A percentile compares a stretch with the other conserved stretches of the same genome.
phyloP scores from a whole-genome alignment of 331 rosid species.

The Quercus tomentella region DNA sequence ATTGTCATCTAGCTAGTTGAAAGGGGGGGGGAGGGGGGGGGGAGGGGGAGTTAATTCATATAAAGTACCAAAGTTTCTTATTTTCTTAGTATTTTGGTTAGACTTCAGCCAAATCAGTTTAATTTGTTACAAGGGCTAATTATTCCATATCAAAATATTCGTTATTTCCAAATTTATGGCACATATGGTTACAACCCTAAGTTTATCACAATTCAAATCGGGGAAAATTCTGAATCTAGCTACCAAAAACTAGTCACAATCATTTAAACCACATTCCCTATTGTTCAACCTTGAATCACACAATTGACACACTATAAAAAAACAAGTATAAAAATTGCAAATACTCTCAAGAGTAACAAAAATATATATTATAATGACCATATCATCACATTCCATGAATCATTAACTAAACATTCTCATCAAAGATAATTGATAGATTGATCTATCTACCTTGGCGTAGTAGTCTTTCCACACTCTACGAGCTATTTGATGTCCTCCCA shows the following conservation, averaged over 20 bases:
- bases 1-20: not conserved
- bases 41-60: not conserved
- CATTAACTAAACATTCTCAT: conserved; percentile 6
- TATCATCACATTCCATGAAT: conserved; percentile 83
- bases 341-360: not conserved
- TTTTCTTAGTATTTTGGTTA: not conserved
- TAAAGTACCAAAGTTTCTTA: not conserved
- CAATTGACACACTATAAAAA: not conserved
- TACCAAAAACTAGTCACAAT: no score
- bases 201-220: not conserved
- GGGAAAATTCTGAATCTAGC: not conserved
- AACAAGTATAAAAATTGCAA: not conserved
- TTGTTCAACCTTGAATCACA: not conserved
- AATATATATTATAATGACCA: conserved; percentile 30
- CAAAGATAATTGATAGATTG: no score
- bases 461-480: no score
- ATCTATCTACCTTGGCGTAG: no score
- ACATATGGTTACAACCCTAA: not conserved
- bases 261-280: not conserved
- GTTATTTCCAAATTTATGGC: not conserved
- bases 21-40: not conserved
- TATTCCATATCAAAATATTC: not conserved
- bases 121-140: not conserved
- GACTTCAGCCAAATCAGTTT: not conserved
- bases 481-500: no score